These are phyloP conservation scores for Daucus carota DNA, from an alignment of 129 eudicot genomes.

Conservation along the genomic window DNA sequence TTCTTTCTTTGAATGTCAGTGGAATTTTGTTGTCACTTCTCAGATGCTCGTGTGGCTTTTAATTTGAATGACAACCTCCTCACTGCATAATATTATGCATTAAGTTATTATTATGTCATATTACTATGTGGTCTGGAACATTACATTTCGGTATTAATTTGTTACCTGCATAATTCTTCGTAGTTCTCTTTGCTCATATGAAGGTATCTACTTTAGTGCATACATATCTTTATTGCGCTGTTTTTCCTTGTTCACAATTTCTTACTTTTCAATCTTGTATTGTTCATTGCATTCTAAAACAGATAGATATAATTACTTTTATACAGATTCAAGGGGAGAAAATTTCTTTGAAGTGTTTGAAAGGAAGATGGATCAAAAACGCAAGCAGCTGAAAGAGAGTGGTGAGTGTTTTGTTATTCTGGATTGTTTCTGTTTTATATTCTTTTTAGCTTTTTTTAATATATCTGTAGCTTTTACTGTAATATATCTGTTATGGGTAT, in stretches of 20 bases:
- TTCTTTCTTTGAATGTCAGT: neutral
- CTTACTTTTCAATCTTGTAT: neutral
- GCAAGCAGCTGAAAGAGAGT: constrained; percentile 67
- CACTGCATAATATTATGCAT: neutral
- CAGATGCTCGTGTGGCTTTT: neutral
- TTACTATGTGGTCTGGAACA: neutral
- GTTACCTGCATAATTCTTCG: neutral
- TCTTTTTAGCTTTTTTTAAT: neutral
- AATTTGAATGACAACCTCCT: neutral
- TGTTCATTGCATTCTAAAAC: neutral
- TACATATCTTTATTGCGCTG: neutral
- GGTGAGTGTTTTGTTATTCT: constrained; percentile 35
- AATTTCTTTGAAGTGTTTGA: constrained; percentile 76
- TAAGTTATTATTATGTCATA: neutral
- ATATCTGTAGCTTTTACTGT: neutral
- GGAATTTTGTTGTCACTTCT: neutral
- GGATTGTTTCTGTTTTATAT: constrained; percentile 7
- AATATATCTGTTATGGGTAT: neutral
- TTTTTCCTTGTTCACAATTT: neutral
- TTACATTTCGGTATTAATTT: neutral
- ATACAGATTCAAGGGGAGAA: constrained; percentile 63
- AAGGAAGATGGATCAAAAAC: constrained; percentile 83
- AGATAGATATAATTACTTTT: constrained; percentile 12
- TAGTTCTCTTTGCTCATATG: neutral
- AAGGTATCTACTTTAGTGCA: neutral